A percentile compares a stretch with the other conserved stretches of the same genome.
Evolutionary conservation across 1,284 basidiomycete species (phyloP).

Genomic region (Pseudozyma sp.): DNA sequence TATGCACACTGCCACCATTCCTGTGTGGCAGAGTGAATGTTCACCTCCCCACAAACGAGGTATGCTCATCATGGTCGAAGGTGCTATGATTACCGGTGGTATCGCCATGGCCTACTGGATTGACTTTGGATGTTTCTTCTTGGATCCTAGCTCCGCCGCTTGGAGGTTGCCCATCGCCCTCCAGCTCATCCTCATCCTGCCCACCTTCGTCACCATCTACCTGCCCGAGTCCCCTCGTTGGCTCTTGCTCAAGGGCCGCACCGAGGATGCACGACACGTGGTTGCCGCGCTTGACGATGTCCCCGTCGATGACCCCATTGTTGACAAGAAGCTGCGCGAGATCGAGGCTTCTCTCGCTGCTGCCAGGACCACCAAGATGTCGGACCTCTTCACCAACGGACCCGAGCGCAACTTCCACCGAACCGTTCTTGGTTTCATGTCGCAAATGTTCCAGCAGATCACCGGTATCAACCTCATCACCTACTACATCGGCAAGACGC

Average conservation of each 20-base stretch:
- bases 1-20: constrained; percentile 68
- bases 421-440: constrained; percentile 59
- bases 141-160: constrained; percentile 48
- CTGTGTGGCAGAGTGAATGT: constrained; percentile 66
- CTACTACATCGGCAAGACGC: constrained; percentile 67
- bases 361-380: constrained; percentile 36
- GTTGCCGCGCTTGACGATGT: constrained; percentile 61
- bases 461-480: constrained; percentile 66
- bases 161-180: constrained; percentile 66
- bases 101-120: constrained; percentile 66
- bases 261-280: constrained; percentile 58
- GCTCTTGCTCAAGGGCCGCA: constrained; percentile 61
- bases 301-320: constrained; percentile 49
- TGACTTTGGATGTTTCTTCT: constrained; percentile 64
- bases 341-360: constrained; percentile 55
- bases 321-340: constrained; percentile 57
- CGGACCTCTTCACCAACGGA: constrained; percentile 64
- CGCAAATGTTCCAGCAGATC: constrained; percentile 68
- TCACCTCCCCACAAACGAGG: constrained; percentile 65
- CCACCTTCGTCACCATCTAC: constrained; percentile 66
- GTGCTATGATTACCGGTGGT: constrained; percentile 62
- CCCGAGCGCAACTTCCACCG: constrained; percentile 66
- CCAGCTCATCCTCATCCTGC: constrained; percentile 66
- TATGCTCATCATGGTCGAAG: constrained; percentile 67
- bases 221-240: constrained; percentile 67